Conservation (phyloP, 2,329 filamentous ascomycete species). For the Aspergillus pseudotamarii region DNA sequence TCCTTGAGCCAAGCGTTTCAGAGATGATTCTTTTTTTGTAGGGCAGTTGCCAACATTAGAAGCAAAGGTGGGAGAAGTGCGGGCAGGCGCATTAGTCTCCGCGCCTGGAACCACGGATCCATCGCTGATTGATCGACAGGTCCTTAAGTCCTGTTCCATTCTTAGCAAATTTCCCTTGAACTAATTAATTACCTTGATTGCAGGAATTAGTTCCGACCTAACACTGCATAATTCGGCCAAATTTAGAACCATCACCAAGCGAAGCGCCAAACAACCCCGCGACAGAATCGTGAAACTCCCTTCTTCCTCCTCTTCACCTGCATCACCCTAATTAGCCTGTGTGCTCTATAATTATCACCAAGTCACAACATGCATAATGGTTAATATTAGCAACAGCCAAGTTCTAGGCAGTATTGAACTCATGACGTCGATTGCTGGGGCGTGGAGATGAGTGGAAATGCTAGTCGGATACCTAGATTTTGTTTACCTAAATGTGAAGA, state of each 20-base stretch:
- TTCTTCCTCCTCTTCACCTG: background rate
- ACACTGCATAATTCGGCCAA: conserved; percentile 9
- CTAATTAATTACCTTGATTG: conserved; percentile 4
- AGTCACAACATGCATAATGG: background rate
- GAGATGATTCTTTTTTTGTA: conserved; percentile 6
- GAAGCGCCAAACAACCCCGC: conserved; percentile 5
- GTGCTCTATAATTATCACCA: background rate
- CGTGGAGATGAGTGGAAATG: background rate
- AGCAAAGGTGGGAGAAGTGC: conserved; percentile 3
- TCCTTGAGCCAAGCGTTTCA: background rate
- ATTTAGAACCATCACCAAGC: conserved; percentile 14
- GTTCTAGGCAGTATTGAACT: background rate
- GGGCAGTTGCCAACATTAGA: conserved; percentile 14
- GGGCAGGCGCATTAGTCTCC: conserved; percentile 11
- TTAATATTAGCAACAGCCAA: background rate
- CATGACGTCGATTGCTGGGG: background rate
- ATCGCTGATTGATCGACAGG: background rate
- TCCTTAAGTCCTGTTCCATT: conserved; percentile 2
- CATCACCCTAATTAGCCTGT: background rate
- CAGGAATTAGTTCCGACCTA: background rate
- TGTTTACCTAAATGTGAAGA: background rate
- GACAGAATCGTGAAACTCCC: background rate
- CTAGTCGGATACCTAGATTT: background rate
- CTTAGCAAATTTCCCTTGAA: conserved; percentile 11
- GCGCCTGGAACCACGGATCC: background rate